Percentiles rank a stretch among this genome's conserved stretches.
Evolutionary conservation across 1,139 yeast species (phyloP).

Genomic region (Yamadazyma triangularis): DNA sequence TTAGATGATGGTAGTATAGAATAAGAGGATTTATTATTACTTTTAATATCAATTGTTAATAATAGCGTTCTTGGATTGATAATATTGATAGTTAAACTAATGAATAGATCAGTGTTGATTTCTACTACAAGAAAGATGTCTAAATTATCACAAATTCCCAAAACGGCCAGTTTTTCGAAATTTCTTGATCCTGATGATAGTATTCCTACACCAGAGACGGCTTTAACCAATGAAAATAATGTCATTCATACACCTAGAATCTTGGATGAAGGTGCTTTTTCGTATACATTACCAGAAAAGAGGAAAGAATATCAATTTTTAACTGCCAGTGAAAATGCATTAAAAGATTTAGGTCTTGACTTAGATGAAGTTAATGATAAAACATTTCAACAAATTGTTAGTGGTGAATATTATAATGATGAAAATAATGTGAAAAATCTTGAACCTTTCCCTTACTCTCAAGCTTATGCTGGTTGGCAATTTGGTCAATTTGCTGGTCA

Average conservation of each 20-base stretch:
- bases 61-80: no score
- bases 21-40: no score
- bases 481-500: constrained; percentile 97
- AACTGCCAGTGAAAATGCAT: constrained; percentile 56
- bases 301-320: constrained; percentile 53
- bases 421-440: constrained; percentile 12
- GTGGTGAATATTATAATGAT: constrained; percentile 48
- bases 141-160: constrained; percentile 26
- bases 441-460: constrained; percentile 72
- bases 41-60: no score
- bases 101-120: background rate
- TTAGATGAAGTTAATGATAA: constrained; percentile 32
- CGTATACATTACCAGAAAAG: constrained; percentile 64
- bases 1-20: no score
- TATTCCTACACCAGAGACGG: constrained; percentile 46
- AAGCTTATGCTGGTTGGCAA: constrained; percentile 94
- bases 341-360: constrained; percentile 56
- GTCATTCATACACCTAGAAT: constrained; percentile 52
- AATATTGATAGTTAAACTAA: no score
- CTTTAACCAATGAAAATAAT: constrained; percentile 36
- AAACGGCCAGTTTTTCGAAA: constrained; percentile 47
- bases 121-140: constrained; percentile 2
- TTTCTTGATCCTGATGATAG: constrained; percentile 55
- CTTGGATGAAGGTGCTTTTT: constrained; percentile 61
- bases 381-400: constrained; percentile 51